Evolutionary conservation across 495 filamentous ascomycete species (phyloP).

Genomic region (Aspergillus conjunctus): DNA sequence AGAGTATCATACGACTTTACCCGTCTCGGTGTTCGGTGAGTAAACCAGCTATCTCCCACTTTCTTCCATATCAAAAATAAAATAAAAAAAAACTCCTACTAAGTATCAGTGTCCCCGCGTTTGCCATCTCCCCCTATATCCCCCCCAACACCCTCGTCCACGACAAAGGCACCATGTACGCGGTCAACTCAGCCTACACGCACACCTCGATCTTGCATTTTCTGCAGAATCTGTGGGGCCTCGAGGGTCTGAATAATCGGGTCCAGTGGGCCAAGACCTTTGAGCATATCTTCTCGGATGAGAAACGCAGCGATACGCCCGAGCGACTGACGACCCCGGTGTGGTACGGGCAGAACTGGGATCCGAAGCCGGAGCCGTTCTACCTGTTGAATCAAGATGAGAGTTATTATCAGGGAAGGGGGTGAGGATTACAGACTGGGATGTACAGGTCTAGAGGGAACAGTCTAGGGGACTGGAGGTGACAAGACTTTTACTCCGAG

Average conservation of each 20-base stretch:
- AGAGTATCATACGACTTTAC: conserved; percentile 46
- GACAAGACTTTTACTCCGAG: too few relatives aligned
- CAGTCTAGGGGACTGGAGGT: too few relatives aligned
- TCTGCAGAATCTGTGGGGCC: conserved; percentile 44
- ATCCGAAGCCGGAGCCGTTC: conserved; percentile 36
- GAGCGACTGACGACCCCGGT: conserved; percentile 34
- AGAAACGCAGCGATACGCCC: conserved; percentile 34
- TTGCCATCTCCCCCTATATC: conserved; percentile 49
- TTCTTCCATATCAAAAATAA: background rate
- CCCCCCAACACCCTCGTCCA: conserved; percentile 42
- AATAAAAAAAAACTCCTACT: background rate
- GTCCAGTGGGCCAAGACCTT: conserved; percentile 47
- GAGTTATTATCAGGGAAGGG: conserved; percentile 30
- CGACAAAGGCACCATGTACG: conserved; percentile 42
- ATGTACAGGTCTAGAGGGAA: too few relatives aligned
- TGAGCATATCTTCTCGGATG: conserved; percentile 40
- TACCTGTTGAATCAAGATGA: conserved; percentile 39
- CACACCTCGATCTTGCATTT: conserved; percentile 46
- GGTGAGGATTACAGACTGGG: background rate
- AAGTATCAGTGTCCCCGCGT: conserved; percentile 39
- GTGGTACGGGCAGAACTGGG: conserved; percentile 37
- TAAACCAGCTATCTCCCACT: background rate
- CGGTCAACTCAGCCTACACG: conserved; percentile 45
- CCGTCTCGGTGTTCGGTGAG: conserved; percentile 47
- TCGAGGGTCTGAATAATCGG: conserved; percentile 45